A percentile compares a stretch with the other conserved stretches of the same genome.
These are phyloP conservation scores for Rosa chinensis DNA, from an alignment of 306 rosid genomes.

Conservation along the genomic window DNA sequence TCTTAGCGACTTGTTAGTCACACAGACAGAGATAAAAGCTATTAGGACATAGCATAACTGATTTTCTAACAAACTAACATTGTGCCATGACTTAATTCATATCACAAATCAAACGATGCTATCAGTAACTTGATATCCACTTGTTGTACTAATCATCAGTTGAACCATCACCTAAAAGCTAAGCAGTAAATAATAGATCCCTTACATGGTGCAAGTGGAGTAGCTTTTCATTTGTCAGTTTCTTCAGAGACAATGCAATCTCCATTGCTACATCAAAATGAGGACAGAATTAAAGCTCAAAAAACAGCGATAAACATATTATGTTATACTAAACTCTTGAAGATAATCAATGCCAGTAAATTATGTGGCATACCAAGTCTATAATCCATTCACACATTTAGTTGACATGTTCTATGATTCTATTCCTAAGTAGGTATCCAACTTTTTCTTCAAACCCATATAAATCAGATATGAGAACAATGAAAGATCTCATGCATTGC, in stretches of 20 bases:
- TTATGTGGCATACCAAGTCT: background rate
- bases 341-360: background rate
- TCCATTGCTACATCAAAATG: slow-evolving; percentile 71
- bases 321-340: background rate
- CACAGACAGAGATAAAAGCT: too few species aligned
- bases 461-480: background rate
- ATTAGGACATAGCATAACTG: too few species aligned
- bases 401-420: background rate
- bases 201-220: too few species aligned
- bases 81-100: too few species aligned
- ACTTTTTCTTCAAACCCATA: background rate
- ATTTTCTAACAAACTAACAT: too few species aligned
- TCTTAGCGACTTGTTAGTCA: too few species aligned
- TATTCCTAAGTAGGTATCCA: background rate
- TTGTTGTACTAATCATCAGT: too few species aligned
- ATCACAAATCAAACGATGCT: too few species aligned
- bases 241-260: slow-evolving; percentile 84
- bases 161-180: too few species aligned
- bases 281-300: background rate
- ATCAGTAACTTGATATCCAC: too few species aligned
- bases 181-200: too few species aligned
- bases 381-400: background rate
- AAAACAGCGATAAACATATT: background rate
- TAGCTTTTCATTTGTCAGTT: slow-evolving; percentile 74
- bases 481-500: background rate